A percentile compares a stretch with the other conserved stretches of the same genome.
phyloP scores from a whole-genome alignment of 768 basidiomycete genomes.

The Hypsizygus marmoreus region DNA sequence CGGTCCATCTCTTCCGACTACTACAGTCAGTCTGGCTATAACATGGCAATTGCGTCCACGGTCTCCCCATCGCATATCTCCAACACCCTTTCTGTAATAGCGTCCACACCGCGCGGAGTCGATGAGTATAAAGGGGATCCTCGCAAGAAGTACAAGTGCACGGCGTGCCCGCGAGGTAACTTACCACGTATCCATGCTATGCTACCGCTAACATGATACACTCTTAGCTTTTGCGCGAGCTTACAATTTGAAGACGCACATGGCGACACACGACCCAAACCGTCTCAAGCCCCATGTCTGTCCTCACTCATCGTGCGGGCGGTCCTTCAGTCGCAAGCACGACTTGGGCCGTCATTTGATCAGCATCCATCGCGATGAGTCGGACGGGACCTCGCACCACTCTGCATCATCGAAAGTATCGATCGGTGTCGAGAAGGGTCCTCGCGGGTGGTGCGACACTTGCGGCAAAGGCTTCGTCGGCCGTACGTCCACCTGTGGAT shows the following conservation, averaged over 20 bases:
- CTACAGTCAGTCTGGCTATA: conserved; percentile 53
- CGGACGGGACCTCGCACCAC: conserved; percentile 43
- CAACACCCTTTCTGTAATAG: conserved; percentile 46
- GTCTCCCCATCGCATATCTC: conserved; percentile 62
- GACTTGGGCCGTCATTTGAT: conserved; percentile 89
- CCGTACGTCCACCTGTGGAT: conserved; percentile 54
- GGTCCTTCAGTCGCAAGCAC: conserved; percentile 93
- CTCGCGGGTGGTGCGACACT: conserved; percentile 68
- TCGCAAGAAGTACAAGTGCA: conserved; percentile 79
- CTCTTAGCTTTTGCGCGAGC: conserved; percentile 83
- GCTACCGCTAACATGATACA: too few relatives aligned
- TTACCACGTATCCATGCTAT: too few relatives aligned
- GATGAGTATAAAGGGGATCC: conserved; percentile 62
- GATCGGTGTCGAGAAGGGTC: conserved; percentile 70
- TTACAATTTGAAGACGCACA: conserved; percentile 94
- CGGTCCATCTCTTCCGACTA: conserved; percentile 47
- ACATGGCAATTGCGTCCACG: conserved; percentile 41
- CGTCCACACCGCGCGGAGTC: conserved; percentile 45
- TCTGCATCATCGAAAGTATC: conserved; percentile 42
- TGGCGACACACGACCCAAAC: conserved; percentile 93
- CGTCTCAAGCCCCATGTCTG: conserved; percentile 88
- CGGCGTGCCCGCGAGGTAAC: conserved; percentile 71
- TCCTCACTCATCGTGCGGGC: conserved; percentile 80
- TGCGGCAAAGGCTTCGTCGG: conserved; percentile 75
- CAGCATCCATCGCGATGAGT: conserved; percentile 79